Evolutionary conservation across 2,329 filamentous ascomycete species (phyloP).

Genomic region (Phaeosphaeria sp.): DNA sequence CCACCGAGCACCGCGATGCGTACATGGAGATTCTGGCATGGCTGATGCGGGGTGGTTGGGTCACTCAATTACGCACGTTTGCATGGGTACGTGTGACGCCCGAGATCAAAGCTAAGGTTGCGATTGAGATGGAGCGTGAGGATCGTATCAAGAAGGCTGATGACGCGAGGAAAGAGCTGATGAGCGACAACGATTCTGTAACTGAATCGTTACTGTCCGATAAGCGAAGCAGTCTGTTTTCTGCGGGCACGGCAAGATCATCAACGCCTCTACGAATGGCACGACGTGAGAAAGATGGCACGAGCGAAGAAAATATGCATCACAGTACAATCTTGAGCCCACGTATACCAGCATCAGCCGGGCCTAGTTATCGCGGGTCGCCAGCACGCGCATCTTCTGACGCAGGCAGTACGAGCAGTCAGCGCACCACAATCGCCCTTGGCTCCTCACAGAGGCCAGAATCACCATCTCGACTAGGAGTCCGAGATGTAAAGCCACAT

Average conservation of each 20-base stretch:
- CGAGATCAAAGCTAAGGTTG: conserved; percentile 81
- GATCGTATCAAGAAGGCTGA: conserved; percentile 38
- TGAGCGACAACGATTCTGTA: conserved; percentile 39
- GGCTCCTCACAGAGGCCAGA: conserved; percentile 26
- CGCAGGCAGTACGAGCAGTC: conserved; percentile 45
- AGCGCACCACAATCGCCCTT: conserved; percentile 42
- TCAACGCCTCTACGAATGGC: conserved; percentile 38
- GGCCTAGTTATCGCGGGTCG: conserved; percentile 31
- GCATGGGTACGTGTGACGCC: conserved; percentile 85
- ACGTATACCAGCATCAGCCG: conserved; percentile 20
- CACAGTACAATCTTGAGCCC: conserved; percentile 38
- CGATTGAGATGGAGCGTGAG: conserved; percentile 67
- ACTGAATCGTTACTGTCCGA: conserved; percentile 37
- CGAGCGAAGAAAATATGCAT: conserved; percentile 33
- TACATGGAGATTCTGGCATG: conserved; percentile 94
- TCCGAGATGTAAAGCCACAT: conserved; percentile 32
- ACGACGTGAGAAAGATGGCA: conserved; percentile 21
- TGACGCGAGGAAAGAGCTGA: conserved; percentile 33
- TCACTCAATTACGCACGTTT: conserved; percentile 90
- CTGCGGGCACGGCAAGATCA: conserved; percentile 29
- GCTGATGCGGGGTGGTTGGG: conserved; percentile 91
- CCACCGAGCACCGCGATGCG: conserved; percentile 81
- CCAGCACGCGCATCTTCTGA: conserved; percentile 39
- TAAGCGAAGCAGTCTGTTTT: conserved; percentile 40
- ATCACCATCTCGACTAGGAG: conserved; percentile 27